phyloP scores from a whole-genome alignment of 2,329 filamentous ascomycete species.

The Pezicula radicicola region DNA sequence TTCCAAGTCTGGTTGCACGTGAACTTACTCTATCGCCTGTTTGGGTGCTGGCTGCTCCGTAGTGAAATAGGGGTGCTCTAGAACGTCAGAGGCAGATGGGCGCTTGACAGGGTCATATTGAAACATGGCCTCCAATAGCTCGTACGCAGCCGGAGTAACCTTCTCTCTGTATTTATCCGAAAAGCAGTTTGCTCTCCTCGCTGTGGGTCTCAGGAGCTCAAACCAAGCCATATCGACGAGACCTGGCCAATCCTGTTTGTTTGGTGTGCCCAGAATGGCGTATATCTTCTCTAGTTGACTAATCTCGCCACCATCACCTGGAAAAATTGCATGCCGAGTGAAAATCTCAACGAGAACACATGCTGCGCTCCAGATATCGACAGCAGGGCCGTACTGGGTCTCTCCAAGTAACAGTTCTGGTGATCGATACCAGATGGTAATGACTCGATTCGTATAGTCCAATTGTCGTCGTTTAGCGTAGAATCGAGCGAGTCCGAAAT shows the following conservation, averaged over 20 bases:
- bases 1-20: slow-evolving; percentile 1
- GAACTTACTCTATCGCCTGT: slow-evolving; percentile 76
- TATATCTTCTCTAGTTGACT: slow-evolving; percentile 98
- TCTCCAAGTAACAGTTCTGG: slow-evolving; percentile 89
- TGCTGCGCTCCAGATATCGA: slow-evolving; percentile 95
- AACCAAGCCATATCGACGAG: slow-evolving; percentile 97
- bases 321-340: slow-evolving; percentile 88
- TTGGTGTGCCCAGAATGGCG: slow-evolving; percentile 84
- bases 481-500: slow-evolving; percentile 94
- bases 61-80: slow-evolving; percentile 86
- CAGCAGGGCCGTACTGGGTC: slow-evolving; percentile 83
- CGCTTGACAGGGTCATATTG: slow-evolving; percentile 82
- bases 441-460: slow-evolving; percentile 97
- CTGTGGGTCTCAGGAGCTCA: slow-evolving; percentile 78
- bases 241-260: slow-evolving; percentile 78
- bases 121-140: slow-evolving; percentile 82
- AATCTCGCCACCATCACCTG: slow-evolving; percentile 92
- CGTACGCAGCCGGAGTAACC: slow-evolving; percentile 76
- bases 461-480: slow-evolving; percentile 89
- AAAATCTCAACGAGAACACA: slow-evolving; percentile 98
- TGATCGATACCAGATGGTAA: slow-evolving; percentile 97
- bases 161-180: slow-evolving; percentile 77
- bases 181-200: slow-evolving; percentile 72
- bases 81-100: slow-evolving; percentile 78
- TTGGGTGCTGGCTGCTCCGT: slow-evolving; percentile 73